Percentiles rank a stretch among this genome's conserved stretches.
Conservation (phyloP, 2,329 filamentous ascomycete species). For the Exophiala mesophila region DNA sequence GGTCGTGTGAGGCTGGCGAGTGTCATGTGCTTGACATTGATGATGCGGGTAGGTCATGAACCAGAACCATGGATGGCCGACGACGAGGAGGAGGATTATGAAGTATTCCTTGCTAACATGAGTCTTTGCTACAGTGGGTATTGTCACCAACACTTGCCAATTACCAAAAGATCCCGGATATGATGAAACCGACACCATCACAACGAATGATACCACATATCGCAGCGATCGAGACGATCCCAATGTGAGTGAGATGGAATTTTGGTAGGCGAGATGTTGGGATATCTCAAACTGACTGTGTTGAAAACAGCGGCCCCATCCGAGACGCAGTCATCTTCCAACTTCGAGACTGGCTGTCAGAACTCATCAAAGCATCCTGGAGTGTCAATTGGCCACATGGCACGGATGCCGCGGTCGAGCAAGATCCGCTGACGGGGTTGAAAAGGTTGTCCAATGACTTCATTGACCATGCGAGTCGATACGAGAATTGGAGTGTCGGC, state of each 20-base stretch:
- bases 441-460: slow-evolving; percentile 14
- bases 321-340: slow-evolving; percentile 18
- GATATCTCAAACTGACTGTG: neutral
- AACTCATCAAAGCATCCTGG: slow-evolving; percentile 14
- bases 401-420: slow-evolving; percentile 13
- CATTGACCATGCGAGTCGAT: slow-evolving; percentile 14
- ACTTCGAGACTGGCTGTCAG: slow-evolving; percentile 20
- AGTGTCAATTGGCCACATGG: slow-evolving; percentile 18
- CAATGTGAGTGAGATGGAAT: no score
- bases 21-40: slow-evolving; percentile 14
- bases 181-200: slow-evolving; percentile 21
- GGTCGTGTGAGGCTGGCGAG: slow-evolving; percentile 14
- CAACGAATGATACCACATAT: slow-evolving; percentile 22
- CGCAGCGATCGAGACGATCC: slow-evolving; percentile 20
- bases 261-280: no score
- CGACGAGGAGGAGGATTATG: slow-evolving; percentile 14
- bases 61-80: no score
- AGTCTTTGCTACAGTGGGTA: slow-evolving; percentile 2
- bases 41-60: slow-evolving; percentile 21
- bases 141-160: slow-evolving; percentile 5
- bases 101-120: slow-evolving; percentile 20
- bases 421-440: slow-evolving; percentile 7
- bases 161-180: slow-evolving; percentile 18
- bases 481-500: slow-evolving; percentile 20
- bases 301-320: slow-evolving; percentile 7